A percentile compares a stretch with the other conserved stretches of the same genome.
Evolutionary conservation across 179 eudicot species (phyloP).

Genomic region (Gypsophila paniculata): DNA sequence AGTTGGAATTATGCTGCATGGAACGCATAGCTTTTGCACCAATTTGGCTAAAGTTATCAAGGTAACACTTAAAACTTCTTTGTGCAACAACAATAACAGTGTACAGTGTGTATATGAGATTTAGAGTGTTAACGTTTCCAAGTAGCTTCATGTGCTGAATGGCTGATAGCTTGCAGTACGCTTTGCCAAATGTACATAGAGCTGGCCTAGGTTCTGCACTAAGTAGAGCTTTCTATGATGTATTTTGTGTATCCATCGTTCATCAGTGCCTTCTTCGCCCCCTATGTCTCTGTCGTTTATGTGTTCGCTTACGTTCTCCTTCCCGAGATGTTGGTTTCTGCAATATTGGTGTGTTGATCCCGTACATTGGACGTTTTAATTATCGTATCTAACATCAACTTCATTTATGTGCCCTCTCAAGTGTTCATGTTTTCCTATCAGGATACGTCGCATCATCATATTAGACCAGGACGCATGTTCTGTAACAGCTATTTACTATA

Average conservation of each 20-base stretch:
- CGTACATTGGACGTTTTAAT: neutral
- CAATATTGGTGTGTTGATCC: too few species aligned
- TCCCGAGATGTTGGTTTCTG: neutral
- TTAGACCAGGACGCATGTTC: too few species aligned
- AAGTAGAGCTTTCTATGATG: neutral
- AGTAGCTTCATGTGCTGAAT: neutral
- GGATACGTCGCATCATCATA: too few species aligned
- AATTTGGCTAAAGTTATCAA: slow-evolving; percentile 53
- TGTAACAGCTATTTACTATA: too few species aligned
- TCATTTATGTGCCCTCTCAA: neutral
- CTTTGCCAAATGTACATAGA: neutral
- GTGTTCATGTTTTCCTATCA: neutral
- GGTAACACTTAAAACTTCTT: slow-evolving; percentile 30
- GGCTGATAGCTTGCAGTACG: neutral
- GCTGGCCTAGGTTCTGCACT: neutral
- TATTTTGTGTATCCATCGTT: neutral
- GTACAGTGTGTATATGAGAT: neutral
- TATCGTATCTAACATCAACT: neutral
- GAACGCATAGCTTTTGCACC: slow-evolving; percentile 53
- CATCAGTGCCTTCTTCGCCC: neutral
- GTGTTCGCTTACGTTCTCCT: neutral
- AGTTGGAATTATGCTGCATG: slow-evolving; percentile 79
- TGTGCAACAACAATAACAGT: slow-evolving; percentile 6
- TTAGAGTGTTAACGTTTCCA: neutral
- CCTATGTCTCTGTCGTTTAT: neutral